Percentiles rank a stretch among this genome's conserved stretches.
Evolutionary conservation across 768 basidiomycete genomes (phyloP).

Genomic region (Calocybe gangraenosa): DNA sequence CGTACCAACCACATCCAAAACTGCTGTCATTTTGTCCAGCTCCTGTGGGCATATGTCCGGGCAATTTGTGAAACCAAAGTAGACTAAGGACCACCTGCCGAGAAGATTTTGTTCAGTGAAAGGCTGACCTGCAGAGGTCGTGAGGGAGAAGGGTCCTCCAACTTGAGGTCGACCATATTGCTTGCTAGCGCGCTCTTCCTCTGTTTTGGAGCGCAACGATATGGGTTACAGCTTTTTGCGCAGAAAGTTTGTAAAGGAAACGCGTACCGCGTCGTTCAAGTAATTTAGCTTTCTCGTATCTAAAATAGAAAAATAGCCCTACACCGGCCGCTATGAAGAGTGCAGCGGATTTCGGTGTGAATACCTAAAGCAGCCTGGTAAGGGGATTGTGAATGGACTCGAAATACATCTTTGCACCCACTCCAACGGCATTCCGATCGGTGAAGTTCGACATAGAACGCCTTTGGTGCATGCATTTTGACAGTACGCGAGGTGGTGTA

Average conservation of each 20-base stretch:
- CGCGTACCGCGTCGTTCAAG: conserved; percentile 70
- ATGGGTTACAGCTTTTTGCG: no score
- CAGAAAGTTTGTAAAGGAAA: neutral
- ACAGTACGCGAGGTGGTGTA: neutral
- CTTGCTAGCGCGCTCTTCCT: conserved; percentile 67
- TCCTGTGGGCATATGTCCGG: conserved; percentile 99
- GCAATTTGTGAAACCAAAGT: conserved; percentile 99
- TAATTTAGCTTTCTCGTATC: conserved; percentile 76
- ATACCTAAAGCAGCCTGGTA: no score
- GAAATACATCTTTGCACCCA: conserved; percentile 14
- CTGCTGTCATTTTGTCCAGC: conserved; percentile 86
- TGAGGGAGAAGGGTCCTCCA: conserved; percentile 86
- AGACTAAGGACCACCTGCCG: conserved; percentile 88
- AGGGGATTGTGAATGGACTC: no score
- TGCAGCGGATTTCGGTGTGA: conserved; percentile 80
- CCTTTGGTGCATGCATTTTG: conserved; percentile 2
- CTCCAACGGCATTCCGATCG: conserved; percentile 32
- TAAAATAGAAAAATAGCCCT: conserved; percentile 86
- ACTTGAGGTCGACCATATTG: conserved; percentile 83
- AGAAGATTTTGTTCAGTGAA: conserved; percentile 84
- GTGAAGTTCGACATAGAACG: conserved; percentile 24
- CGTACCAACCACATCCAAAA: conserved; percentile 72
- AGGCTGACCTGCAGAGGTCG: conserved; percentile 55
- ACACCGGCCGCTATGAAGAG: conserved; percentile 81
- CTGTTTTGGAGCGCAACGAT: conserved; percentile 32